These are phyloP conservation scores for Musa schizocarpa DNA, from an alignment of 176 grass and related monocot species.

Conservation along the genomic window DNA sequence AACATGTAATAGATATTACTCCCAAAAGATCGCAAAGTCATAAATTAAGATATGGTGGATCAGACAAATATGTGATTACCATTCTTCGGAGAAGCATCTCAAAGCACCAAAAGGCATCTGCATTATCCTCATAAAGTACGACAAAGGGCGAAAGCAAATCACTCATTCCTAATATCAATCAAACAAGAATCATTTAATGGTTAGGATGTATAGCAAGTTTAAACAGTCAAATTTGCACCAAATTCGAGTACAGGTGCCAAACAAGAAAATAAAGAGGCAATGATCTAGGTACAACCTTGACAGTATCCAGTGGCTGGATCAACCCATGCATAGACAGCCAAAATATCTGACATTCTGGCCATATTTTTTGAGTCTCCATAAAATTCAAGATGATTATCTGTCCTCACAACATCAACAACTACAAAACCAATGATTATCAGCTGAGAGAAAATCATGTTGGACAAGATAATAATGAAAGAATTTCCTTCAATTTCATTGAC, in stretches of 20 bases:
- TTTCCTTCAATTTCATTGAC: background rate
- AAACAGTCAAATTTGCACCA: slow-evolving; percentile 14
- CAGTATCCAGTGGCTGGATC: slow-evolving; percentile 98
- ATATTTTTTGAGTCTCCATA: slow-evolving; percentile 96
- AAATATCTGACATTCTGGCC: slow-evolving; percentile 99
- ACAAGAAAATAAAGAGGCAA: slow-evolving; percentile 6
- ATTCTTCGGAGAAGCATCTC: slow-evolving; percentile 97
- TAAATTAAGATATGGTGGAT: slow-evolving; percentile 23
- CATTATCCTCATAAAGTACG: slow-evolving; percentile 88
- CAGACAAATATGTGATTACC: slow-evolving; percentile 34
- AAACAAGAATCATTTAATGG: slow-evolving; percentile 10
- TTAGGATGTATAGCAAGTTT: background rate
- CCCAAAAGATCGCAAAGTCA: slow-evolving; percentile 13
- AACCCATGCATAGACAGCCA: slow-evolving; percentile 99
- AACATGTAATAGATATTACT: slow-evolving; percentile 18
- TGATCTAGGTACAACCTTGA: slow-evolving; percentile 48
- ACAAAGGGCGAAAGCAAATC: slow-evolving; percentile 99
- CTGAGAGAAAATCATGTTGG: background rate
- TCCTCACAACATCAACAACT: slow-evolving; percentile 99
- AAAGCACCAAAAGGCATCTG: slow-evolving; percentile 99
- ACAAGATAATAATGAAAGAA: background rate
- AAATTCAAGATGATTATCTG: slow-evolving; percentile 90
- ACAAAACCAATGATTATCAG: slow-evolving; percentile 13
- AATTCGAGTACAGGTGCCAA: slow-evolving; percentile 9
- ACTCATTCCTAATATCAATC: slow-evolving; percentile 70